Conservation (phyloP, 2,329 filamentous ascomycete genomes). For the Exophiala dermatitidis region DNA sequence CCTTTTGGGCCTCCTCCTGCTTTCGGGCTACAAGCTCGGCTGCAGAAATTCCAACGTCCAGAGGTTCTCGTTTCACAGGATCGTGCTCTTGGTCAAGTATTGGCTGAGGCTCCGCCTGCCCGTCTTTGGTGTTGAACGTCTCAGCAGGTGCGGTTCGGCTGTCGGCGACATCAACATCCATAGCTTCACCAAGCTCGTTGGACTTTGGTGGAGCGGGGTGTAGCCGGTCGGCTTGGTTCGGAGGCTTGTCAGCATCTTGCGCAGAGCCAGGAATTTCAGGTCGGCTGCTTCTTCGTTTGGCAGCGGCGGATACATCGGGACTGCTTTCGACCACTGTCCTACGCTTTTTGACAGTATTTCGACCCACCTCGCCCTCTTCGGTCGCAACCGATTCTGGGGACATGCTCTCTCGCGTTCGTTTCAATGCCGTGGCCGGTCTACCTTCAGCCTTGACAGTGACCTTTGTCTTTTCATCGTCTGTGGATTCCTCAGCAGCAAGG, state of each 20-base stretch:
- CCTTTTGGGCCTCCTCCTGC: constrained; percentile 12
- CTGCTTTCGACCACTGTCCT: constrained; percentile 38
- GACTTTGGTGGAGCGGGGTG: no score
- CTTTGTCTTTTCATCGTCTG: constrained; percentile 19
- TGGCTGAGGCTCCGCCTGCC: constrained; percentile 16
- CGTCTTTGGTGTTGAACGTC: background rate
- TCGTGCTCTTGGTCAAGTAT: constrained; percentile 23
- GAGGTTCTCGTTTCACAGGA: constrained; percentile 22
- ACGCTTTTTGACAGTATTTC: constrained; percentile 38
- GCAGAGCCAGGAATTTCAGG: constrained; percentile 1
- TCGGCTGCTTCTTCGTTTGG: constrained; percentile 12
- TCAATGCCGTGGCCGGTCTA: constrained; percentile 28
- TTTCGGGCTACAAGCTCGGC: constrained; percentile 14
- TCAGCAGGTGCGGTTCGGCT: constrained; percentile 2
- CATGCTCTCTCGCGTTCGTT: constrained; percentile 37
- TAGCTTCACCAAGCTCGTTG: no score
- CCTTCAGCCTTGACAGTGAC: constrained; percentile 12
- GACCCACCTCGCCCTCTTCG: constrained; percentile 11
- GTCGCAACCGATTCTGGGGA: constrained; percentile 32
- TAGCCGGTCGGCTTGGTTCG: background rate
- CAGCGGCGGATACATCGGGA: constrained; percentile 28
- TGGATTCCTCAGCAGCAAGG: constrained; percentile 30
- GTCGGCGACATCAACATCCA: no score
- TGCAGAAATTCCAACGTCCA: constrained; percentile 19
- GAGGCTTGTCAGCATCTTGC: constrained; percentile 1